Base-by-base conservation (phyloP, 208 protist genomes). In the Leishmania braziliensis region DNA sequence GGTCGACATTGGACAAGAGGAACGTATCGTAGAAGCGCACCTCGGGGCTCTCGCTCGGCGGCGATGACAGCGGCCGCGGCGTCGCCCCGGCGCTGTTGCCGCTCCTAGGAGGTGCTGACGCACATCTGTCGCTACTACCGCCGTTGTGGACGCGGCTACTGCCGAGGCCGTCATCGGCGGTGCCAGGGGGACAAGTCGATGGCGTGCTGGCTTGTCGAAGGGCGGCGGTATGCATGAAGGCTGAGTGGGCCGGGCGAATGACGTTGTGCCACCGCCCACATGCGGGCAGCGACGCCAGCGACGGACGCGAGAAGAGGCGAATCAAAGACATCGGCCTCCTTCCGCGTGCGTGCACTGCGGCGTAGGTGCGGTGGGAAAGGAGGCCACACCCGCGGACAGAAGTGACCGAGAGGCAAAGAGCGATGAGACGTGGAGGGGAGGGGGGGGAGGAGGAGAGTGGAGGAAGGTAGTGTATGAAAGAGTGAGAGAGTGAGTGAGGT, bases 1-100 rank as follows among this genome's bases (percentile, higher is more conserved):
- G 78, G 84, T 96, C 91, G 1, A 70, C 76, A 10, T 75, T 58
- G 46, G 81, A 77, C 3, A 84, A 12, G 29, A 82, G 12, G 33
- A 90, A 92, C 33, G 66, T 79, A 26, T 81, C 75, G 76, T 84
- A 87, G 73, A 81, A 86, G 58, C 12, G 23, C 8, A 86, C 46
- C 43, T 60, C 62, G 1, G 76, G 16, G 43, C 26, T 36, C 36
- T 10, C 33, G 72, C 29, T 2, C 3, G 23, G 72, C 48, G 72
- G 5, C 72, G 16, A 18, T 51, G 33, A 16, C 53, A 5, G 16
- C 72, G n/a, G 51, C 12, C 2, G 72, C 51, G 8, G 72, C n/a
- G 10, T 16, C 29, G 26, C 63, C 12, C 10, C 63, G 63, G 63
- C 63, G 20, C 9, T 10, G 68, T 73, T 46, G 4, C 62, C 29